Base-by-base conservation (phyloP, 23 red algal genomes). In the Agarophyton chilense region DNA sequence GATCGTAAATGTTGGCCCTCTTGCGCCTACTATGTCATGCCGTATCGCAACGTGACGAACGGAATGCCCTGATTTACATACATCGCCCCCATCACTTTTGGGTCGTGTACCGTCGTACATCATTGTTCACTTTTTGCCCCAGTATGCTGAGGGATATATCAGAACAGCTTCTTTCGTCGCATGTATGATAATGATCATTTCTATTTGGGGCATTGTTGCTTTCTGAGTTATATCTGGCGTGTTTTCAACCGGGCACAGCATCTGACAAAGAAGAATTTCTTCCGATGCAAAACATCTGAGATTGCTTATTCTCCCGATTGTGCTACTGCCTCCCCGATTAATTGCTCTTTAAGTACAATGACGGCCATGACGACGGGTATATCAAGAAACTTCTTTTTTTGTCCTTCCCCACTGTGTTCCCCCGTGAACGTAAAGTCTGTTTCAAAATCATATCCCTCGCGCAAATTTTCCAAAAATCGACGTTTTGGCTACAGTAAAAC, bases 161-260 rank as follows among this genome's bases (percentile, higher is more conserved):
- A 85, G 81, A 61, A 41, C 56, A n/a, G 32, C 43, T 21, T 19
- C 40, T 40, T 85, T 85, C 51, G 58, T 72, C 13, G 58, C 31
- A 13, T 85, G 81, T 39, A 16, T 85, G 34, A 33, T 33, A 39
- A 70, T 42, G 34, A 22, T 70, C 64, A 70, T 70, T 40, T 70
- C 64, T 4, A 70, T 70, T 40, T 70, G 64, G 64, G 18, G 64
- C 38, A 70, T 21, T 18, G 64, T 18, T 42, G 64, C 64, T 19
- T 70, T 41, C n/a, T 70, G 64, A 70, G 28, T 18, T 1, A 70
- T 10, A 28, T 4, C 29, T 28, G 17, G 22, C 29, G n/a, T n/a
- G n/a, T 58, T 58, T 28, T 58, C 22, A 25, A 58, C 29, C 29
- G 13, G 45, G n/a, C n/a, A n/a, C n/a, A n/a, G n/a, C n/a, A n/a